Evolutionary conservation across 2,329 filamentous ascomycete genomes (phyloP).

Genomic region (Neobulgaria alba): DNA sequence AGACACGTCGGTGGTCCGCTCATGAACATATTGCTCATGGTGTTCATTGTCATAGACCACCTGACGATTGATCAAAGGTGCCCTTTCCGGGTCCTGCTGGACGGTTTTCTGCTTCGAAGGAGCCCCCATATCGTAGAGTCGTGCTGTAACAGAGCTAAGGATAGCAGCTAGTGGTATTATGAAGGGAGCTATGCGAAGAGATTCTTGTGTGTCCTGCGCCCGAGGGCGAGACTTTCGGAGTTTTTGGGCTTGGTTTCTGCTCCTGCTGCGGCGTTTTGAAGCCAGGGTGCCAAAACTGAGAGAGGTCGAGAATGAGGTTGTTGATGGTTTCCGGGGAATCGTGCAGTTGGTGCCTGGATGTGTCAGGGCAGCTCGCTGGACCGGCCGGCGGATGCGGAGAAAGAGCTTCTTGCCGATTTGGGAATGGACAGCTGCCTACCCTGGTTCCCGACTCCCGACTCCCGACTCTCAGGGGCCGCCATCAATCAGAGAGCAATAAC

Average conservation of each 20-base stretch:
- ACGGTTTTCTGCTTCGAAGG: not conserved
- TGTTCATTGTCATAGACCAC: not conserved
- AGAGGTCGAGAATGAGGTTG: not conserved
- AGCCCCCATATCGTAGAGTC: conserved; percentile 21
- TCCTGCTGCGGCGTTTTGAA: conserved; percentile 4
- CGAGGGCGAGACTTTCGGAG: conserved; percentile 1
- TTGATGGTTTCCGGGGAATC: not conserved
- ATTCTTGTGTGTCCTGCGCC: conserved; percentile 1
- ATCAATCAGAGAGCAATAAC: too few relatives aligned
- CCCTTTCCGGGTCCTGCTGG: conserved; percentile 8
- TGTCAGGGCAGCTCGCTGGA: too few relatives aligned
- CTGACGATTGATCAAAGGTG: not conserved
- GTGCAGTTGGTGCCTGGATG: too few relatives aligned
- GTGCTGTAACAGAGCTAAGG: conserved; percentile 13
- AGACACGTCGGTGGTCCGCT: conserved; percentile 8
- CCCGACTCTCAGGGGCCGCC: too few relatives aligned
- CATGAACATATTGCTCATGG: too few relatives aligned
- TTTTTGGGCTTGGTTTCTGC: not conserved
- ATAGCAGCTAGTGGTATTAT: conserved; percentile 16
- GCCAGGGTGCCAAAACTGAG: conserved; percentile 9
- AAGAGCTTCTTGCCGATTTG: conserved; percentile 17
- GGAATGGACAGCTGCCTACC: not conserved
- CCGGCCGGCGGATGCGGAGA: conserved; percentile 8
- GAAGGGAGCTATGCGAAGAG: conserved; percentile 13
- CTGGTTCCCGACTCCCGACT: too few relatives aligned